These are phyloP conservation scores for Sugiyamaella novakii DNA, from an alignment of 1,139 yeast genomes.

Conservation along the genomic window DNA sequence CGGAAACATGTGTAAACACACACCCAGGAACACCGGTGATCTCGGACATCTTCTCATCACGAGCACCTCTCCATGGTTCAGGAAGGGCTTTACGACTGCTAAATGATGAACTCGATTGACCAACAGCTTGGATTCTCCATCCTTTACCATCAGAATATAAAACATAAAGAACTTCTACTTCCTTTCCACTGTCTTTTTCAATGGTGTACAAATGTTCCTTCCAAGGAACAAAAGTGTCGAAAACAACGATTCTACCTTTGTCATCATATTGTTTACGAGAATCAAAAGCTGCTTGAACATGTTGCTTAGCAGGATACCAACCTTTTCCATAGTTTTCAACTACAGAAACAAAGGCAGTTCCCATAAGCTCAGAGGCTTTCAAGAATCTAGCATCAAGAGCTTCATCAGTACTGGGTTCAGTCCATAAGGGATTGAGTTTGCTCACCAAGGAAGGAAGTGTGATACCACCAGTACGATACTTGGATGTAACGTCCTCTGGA, in stretches of 20 bases:
- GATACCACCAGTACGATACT: constrained; percentile 51
- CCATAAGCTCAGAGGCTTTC: constrained; percentile 80
- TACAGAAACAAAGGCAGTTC: constrained; percentile 68
- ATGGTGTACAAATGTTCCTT: constrained; percentile 82
- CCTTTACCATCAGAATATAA: constrained; percentile 72
- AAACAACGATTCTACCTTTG: constrained; percentile 71
- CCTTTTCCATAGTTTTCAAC: constrained; percentile 76
- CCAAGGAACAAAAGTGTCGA: constrained; percentile 87
- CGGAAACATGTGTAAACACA: constrained; percentile 92
- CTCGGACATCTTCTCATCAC: constrained; percentile 78
- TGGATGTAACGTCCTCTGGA: constrained; percentile 45
- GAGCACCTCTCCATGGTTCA: constrained; percentile 88
- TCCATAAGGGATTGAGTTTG: constrained; percentile 85
- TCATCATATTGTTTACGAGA: constrained; percentile 40
- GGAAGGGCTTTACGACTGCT: constrained; percentile 86
- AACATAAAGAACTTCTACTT: constrained; percentile 70
- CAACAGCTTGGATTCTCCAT: constrained; percentile 93
- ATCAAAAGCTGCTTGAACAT: constrained; percentile 71
- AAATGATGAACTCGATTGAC: constrained; percentile 71
- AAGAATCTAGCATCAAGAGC: constrained; percentile 67
- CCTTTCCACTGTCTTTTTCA: constrained; percentile 59
- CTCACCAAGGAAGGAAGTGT: constrained; percentile 80
- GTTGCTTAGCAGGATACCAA: constrained; percentile 87
- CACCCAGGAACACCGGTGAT: constrained; percentile 80
- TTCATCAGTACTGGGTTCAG: constrained; percentile 60